A percentile compares a stretch with the other conserved stretches of the same genome.
These are phyloP conservation scores for Cyclotella distinguenda DNA, from an alignment of 108 stramenopile genomes.

Conservation along the genomic window DNA sequence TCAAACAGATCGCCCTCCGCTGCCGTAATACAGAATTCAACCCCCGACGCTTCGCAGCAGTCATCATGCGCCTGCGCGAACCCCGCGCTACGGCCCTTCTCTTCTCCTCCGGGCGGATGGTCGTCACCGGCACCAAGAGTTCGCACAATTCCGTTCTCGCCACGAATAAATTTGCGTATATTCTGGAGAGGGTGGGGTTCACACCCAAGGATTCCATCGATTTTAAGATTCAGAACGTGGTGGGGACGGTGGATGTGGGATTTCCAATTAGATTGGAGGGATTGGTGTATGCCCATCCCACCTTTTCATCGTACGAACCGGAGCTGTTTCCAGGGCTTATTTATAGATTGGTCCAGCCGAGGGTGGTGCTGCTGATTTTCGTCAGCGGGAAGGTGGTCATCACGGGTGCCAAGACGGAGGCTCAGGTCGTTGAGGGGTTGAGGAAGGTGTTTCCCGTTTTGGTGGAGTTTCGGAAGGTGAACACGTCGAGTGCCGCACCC, in stretches of 20 bases:
- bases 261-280: constrained; percentile 98
- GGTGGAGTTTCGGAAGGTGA: constrained; percentile 75
- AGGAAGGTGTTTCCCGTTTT: constrained; percentile 77
- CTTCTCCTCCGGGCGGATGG: constrained; percentile 93
- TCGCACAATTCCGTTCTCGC: constrained; percentile 85
- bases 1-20: constrained; percentile 91
- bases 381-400: constrained; percentile 94
- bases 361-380: constrained; percentile 94
- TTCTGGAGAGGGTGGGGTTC: constrained; percentile 80
- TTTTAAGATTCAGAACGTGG: constrained; percentile 96
- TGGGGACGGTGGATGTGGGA: constrained; percentile 91
- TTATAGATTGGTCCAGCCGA: constrained; percentile 89
- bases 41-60: constrained; percentile 93
- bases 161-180: constrained; percentile 87
- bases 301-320: constrained; percentile 93
- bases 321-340: constrained; percentile 99
- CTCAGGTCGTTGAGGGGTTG: constrained; percentile 67
- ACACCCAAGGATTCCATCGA: constrained; percentile 66
- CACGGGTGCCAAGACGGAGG: constrained; percentile 86
- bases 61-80: constrained; percentile 91
- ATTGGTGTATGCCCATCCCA: constrained; percentile 89
- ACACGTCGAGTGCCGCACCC: constrained; percentile 14
- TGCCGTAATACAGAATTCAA: constrained; percentile 99
- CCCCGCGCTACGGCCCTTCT: constrained; percentile 96
- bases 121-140: constrained; percentile 91